Evolutionary conservation across 1,284 basidiomycete genomes (phyloP).

Genomic region (Ceratobasidium theobromae): DNA sequence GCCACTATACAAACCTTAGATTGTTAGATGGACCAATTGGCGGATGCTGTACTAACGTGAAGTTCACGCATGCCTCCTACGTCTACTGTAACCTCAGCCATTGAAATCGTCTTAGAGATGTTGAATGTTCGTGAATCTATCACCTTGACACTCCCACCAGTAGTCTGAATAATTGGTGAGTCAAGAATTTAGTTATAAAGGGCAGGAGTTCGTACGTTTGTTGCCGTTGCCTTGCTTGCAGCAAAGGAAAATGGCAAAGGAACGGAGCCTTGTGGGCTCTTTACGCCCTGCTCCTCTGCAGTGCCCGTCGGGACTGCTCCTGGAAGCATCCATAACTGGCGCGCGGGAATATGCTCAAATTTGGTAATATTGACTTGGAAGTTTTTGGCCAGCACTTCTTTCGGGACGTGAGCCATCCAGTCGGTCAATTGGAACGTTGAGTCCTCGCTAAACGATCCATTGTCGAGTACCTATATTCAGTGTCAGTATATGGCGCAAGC

Average conservation of each 20-base stretch:
- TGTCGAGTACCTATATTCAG: slow-evolving; percentile 58
- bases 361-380: slow-evolving; percentile 36
- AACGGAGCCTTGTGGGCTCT: slow-evolving; percentile 54
- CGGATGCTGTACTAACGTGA: slow-evolving; percentile 48
- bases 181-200: background rate
- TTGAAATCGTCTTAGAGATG: slow-evolving; percentile 60
- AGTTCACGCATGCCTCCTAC: slow-evolving; percentile 46
- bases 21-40: background rate
- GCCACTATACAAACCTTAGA: background rate
- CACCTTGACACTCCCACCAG: slow-evolving; percentile 64
- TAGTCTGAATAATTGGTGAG: background rate
- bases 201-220: slow-evolving; percentile 37
- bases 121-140: slow-evolving; percentile 62
- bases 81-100: slow-evolving; percentile 54
- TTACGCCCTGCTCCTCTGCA: slow-evolving; percentile 46
- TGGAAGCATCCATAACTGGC: slow-evolving; percentile 40
- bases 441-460: slow-evolving; percentile 66
- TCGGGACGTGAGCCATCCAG: slow-evolving; percentile 55
- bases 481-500: slow-evolving; percentile 19
- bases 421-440: slow-evolving; percentile 60
- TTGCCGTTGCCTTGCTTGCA: slow-evolving; percentile 55
- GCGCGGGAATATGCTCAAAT: slow-evolving; percentile 43
- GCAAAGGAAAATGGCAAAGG: slow-evolving; percentile 57
- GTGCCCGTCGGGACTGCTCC: slow-evolving; percentile 34
- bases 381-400: slow-evolving; percentile 55